A percentile compares a stretch with the other conserved stretches of the same genome.
Evolutionary conservation across 805 yeast genomes (phyloP).

Genomic region (Yarrowia sp.): DNA sequence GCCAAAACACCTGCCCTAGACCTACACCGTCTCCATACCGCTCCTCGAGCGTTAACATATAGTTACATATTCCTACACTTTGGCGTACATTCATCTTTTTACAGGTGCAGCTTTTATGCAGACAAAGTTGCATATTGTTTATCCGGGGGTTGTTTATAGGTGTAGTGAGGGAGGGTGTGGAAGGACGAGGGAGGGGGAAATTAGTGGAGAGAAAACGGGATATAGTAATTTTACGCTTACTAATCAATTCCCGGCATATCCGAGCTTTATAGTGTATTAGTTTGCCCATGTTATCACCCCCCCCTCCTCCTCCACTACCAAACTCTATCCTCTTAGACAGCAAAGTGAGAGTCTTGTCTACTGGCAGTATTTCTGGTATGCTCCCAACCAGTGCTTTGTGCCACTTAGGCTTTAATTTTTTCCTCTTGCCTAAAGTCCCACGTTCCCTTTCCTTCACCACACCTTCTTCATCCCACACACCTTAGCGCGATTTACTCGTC

Average conservation of each 20-base stretch:
- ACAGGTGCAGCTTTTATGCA: slow-evolving; percentile 26
- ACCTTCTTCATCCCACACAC: slow-evolving; percentile 15
- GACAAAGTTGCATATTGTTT: slow-evolving; percentile 33
- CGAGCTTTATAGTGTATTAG: too few species aligned
- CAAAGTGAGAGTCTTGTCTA: too few species aligned
- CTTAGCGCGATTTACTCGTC: slow-evolving; percentile 38
- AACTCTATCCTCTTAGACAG: too few species aligned
- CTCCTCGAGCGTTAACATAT: slow-evolving; percentile 7
- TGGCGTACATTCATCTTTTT: slow-evolving; percentile 23
- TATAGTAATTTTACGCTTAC: too few species aligned
- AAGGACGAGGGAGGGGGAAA: too few species aligned
- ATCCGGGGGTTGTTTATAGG: slow-evolving; percentile 25
- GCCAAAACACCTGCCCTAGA: neutral
- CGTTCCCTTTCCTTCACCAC: slow-evolving; percentile 10
- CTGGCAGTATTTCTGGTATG: neutral
- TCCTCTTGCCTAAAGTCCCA: slow-evolving; percentile 4
- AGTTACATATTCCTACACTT: slow-evolving; percentile 25
- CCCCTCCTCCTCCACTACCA: too few species aligned
- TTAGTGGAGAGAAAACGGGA: too few species aligned
- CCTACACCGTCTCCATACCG: neutral
- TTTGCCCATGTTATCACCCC: too few species aligned
- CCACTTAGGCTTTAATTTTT: slow-evolving; percentile 24
- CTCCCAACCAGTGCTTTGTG: slow-evolving; percentile 29
- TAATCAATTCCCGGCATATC: too few species aligned
- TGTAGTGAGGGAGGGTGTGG: too few species aligned